Evolutionary conservation across 495 filamentous ascomycete genomes (phyloP).

Genomic region (Penicillium waksmanii): DNA sequence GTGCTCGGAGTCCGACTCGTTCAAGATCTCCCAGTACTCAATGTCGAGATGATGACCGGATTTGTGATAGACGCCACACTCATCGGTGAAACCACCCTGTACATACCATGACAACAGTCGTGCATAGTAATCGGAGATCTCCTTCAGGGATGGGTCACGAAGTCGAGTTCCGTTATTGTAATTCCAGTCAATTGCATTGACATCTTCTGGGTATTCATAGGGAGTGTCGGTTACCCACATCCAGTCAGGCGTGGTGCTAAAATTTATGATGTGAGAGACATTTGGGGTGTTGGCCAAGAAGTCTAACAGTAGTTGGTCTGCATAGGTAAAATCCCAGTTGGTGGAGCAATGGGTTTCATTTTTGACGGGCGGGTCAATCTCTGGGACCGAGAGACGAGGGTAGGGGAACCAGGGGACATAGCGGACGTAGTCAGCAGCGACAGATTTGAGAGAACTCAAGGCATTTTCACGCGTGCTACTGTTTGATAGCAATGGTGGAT

Average conservation of each 20-base stretch:
- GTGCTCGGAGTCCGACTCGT: conserved; percentile 12
- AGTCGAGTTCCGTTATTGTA: conserved; percentile 8
- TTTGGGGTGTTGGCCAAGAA: conserved; percentile 4
- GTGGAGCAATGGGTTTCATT: conserved; percentile 7
- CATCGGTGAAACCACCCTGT: conserved; percentile 8
- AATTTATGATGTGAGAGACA: conserved; percentile 11
- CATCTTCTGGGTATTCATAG: conserved; percentile 1
- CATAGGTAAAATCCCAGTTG: conserved; percentile 5
- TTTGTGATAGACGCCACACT: conserved; percentile 7
- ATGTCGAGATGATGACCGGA: conserved; percentile 9
- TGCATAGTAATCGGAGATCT: conserved; percentile 1
- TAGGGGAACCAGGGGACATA: conserved; percentile 15
- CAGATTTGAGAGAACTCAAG: conserved; percentile 2
- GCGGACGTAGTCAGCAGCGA: conserved; percentile 9
- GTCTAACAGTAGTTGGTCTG: conserved; percentile 1
- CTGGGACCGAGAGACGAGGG: conserved; percentile 5
- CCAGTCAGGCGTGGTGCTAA: conserved; percentile 12
- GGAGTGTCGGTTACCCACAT: conserved; percentile 11
- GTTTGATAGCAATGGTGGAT: conserved; percentile 10
- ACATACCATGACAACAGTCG: conserved; percentile 6
- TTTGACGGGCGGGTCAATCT: conserved; percentile 4
- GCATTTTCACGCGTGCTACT: conserved; percentile 12
- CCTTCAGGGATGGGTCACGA: conserved; percentile 2
- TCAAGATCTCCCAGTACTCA: conserved; percentile 11
- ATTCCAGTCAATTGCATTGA: conserved; percentile 6